Evolutionary conservation across 768 basidiomycete genomes (phyloP), one percentile per base, ranked within the genome.

Genomic region (Tremella mesenterica): DNA sequence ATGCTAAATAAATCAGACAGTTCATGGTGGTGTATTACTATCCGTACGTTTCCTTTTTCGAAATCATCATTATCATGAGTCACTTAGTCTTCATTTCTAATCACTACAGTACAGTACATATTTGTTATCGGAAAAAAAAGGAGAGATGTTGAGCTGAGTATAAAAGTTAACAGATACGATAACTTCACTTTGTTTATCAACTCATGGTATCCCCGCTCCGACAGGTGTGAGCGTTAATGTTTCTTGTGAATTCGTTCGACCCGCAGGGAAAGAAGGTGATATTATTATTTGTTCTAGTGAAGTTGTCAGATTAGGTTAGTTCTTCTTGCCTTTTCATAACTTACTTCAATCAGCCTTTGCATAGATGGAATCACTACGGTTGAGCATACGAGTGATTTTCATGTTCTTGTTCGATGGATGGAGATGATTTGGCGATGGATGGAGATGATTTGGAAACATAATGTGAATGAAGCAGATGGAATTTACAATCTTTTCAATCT

Each of bases 81-180:
- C 16, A 44, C 18, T 18, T 0, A 30, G 7, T 23, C 4, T 41
- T 1, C 6, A 41, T 12, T 25, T 7, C 20, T 18, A 44, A 14
- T 46, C 3, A 12, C 36, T 16, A n/a, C 16, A 16, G 8, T 2
- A 21, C 18, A 23, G 16, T 6, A 12, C 31, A 18, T 33, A n/a
- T 28, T 21, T 10, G 4, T 33, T 8, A 48, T 23, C 23, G 4
- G 4, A 52, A 23, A 52, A 49, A 33, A n/a, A 29, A n/a, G 8
- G 1, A 21, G n/a, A 3, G 2, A 18, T 25, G 27, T 47, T 30
- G 30, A 27, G 26, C 48, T 54, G 39, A 59, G 28, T 7, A 4
- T 21, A 18, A 13, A n/a, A 73, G 71, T 49, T 73, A 5, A 70
- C 72, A 29, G 72, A 73, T 44, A 70, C 70, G 0, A 56, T 73